Evolutionary conservation across 2,329 filamentous ascomycete genomes (phyloP), one percentile per base, ranked within the genome.

Genomic region (Fusarium neocosmosporiellum): DNA sequence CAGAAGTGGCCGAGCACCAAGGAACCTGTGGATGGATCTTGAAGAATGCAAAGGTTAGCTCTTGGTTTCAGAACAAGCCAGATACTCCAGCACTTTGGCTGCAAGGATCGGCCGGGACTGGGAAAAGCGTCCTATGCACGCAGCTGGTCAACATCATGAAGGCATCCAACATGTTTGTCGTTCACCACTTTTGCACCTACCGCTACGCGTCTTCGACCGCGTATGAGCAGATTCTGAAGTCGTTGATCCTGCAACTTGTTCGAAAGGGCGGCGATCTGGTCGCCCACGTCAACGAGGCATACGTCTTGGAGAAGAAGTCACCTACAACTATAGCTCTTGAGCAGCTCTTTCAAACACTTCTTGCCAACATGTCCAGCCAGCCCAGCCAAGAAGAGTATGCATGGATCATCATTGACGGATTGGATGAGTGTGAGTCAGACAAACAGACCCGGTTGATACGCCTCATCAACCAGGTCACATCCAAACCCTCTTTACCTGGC

Each of bases 11-110:
- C 5, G 34, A 65, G 1, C 29, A 65, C 9, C 22, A 64, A 7
- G 66, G 69, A 2, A 72, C 61, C 8, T 67, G 69, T 27, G 24
- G n/a, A 2, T 74, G 71, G 72, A 39, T 74, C n/a, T 22, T 74
- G 1, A 50, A 53, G 8, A 22, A 53, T 24, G 22, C 16, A 9
- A 67, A 41, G 14, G 10, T 74, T 2, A 16, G 13, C 0, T 62
- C 63, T 7, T 74, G 66, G 72, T 34, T 57, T 1, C n/a, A 65
- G 1, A 3, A 1, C 1, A 64, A 63, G 6, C 55, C 66, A 31
- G 66, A 72, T 4, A 65, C 59, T 0, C 69, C 69, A 4, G 37
- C 46, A 1, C 37, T 75, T 1, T 74, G 69, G 69, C 13, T 74
- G 1, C 58, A 67, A 1, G 72, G 71, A 0, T 55, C 62, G 4